Percentiles rank a stretch among this genome's conserved stretches.
Conservation (phyloP, 2,329 filamentous ascomycete species). For the Aspergillus brunneoviolaceus region DNA sequence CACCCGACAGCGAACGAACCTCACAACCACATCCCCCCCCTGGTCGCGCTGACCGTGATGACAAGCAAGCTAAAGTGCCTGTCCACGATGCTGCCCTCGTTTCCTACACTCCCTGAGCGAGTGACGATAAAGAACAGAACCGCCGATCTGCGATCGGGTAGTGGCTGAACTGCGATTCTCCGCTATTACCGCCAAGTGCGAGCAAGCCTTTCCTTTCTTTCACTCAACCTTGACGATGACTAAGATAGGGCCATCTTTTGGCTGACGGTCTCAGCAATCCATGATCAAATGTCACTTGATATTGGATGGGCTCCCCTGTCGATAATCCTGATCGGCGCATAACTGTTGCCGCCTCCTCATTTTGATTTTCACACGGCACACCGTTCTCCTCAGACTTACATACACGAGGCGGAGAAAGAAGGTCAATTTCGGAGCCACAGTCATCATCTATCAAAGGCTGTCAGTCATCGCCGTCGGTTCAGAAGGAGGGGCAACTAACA, state of each 20-base stretch:
- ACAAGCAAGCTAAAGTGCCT: background rate
- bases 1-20: background rate
- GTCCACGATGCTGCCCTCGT: background rate
- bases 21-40: background rate
- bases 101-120: slow-evolving; percentile 11
- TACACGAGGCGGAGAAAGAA: background rate
- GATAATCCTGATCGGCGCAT: background rate
- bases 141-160: slow-evolving; percentile 18
- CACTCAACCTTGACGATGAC: background rate
- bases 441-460: background rate
- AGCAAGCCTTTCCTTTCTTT: background rate
- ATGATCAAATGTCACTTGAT: background rate
- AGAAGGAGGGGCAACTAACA: background rate
- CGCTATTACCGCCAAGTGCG: slow-evolving; percentile 4
- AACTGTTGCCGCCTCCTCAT: background rate
- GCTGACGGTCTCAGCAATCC: background rate
- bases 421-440: background rate
- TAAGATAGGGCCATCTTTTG: background rate
- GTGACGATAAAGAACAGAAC: slow-evolving; percentile 23
- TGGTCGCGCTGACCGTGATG: background rate
- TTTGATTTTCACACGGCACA: background rate
- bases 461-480: background rate
- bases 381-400: background rate
- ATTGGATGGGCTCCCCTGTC: background rate
- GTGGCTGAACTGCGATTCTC: slow-evolving; percentile 11